phyloP scores from a whole-genome alignment of 2,329 filamentous ascomycete species.

The Hypocrella siamensis region DNA sequence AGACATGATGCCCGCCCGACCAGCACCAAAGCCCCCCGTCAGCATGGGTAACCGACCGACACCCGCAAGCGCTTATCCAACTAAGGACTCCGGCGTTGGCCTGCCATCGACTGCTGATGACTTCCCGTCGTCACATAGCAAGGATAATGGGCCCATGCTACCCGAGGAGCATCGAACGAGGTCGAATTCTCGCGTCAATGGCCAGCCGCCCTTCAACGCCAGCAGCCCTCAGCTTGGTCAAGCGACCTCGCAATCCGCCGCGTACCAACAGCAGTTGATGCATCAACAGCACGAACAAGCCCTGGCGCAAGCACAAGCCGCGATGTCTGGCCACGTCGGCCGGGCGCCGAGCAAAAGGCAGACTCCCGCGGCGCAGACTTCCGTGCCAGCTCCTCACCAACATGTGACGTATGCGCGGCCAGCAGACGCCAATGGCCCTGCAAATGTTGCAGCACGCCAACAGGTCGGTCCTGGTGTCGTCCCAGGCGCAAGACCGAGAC shows the following conservation, averaged over 20 bases:
- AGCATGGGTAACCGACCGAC: conserved; percentile 40
- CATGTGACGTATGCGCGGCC: conserved; percentile 13
- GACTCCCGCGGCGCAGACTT: conserved; percentile 14
- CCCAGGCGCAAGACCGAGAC: conserved; percentile 52
- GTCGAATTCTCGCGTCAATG: conserved; percentile 50
- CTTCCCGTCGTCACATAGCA: conserved; percentile 26
- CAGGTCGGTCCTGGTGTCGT: conserved; percentile 19
- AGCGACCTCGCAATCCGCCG: conserved; percentile 22
- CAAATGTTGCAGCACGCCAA: conserved; percentile 17
- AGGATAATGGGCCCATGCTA: conserved; percentile 43
- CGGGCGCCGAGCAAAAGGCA: conserved; percentile 61
- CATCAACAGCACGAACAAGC: conserved; percentile 82
- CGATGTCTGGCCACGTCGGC: conserved; percentile 55
- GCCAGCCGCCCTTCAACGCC: conserved; percentile 32
- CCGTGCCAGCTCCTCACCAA: conserved; percentile 9
- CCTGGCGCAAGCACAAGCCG: conserved; percentile 63
- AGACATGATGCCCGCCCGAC: conserved; percentile 59
- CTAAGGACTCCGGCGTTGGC: conserved; percentile 48
- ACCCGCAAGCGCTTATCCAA: conserved; percentile 31
- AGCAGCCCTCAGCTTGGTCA: conserved; percentile 20
- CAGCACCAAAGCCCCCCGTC: conserved; percentile 75
- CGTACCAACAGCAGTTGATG: conserved; percentile 46
- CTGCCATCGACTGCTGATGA: conserved; percentile 46
- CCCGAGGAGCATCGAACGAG: conserved; percentile 52
- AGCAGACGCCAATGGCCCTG: conserved; percentile 15